Evolutionary conservation across 768 basidiomycete species (phyloP), one percentile per base, ranked within the genome.

Genomic region (Punctularia strigosozonata): DNA sequence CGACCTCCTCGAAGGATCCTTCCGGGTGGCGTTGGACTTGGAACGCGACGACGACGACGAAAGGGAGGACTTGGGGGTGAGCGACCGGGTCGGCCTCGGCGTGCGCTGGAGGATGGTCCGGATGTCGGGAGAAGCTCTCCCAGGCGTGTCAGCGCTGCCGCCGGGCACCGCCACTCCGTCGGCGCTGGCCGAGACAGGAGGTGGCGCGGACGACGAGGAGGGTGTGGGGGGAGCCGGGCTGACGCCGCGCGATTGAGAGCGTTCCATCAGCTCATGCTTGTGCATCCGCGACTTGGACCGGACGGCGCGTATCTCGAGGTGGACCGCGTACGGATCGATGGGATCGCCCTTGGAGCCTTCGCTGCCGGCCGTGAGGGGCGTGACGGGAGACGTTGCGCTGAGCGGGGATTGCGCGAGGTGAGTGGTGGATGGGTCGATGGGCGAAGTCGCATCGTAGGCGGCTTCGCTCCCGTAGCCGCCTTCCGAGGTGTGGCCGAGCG

Each of bases 41-140:
- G 26, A 28, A 8, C 26, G 26, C 8, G 26, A 28, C 10, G 26
- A 28, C 8, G 26, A 8, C 15, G 26, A 28, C 10, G 15, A 28
- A 15, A 15, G 8, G 26, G 26, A 28, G 10, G 26, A 28, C n/a
- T n/a, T 28, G 26, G 26, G 26, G 10, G 26, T 28, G 10, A 15
- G 15, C 26, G 26, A 28, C 10, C 28, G 28, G 10, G 10, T 30
- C 8, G 58, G 51, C 8, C 55, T 50, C 4, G 59, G 59, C 5
- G 60, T 62, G 4, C 45, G 34, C 4, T 59, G 54, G 15, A 62
- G 48, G 37, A 57, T 54, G 2, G 44, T 43, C 6, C 42, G 35
- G 21, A 62, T 57, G 39, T 62, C 60, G 1, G 60, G 60, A 36
- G 10, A n/a, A n/a, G n/a, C n/a, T n/a, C n/a, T n/a, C n/a, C 58